Percentiles rank a stretch among this genome's conserved stretches.
Evolutionary conservation across 768 basidiomycete genomes (phyloP).

Genomic region (Tylopilus felleus): DNA sequence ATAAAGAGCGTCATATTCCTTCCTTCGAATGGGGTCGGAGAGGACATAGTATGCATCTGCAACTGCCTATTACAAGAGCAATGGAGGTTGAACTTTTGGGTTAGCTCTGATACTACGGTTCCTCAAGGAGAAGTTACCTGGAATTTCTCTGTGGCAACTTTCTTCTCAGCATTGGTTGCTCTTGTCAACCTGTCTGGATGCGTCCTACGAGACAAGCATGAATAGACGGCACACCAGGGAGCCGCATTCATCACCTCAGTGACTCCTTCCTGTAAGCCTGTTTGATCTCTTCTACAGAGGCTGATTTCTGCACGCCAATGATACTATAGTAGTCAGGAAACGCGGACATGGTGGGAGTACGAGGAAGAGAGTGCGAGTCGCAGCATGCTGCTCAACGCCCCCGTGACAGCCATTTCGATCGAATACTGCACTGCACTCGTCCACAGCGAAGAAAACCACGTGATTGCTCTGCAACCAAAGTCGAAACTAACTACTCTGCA

Average conservation of each 20-base stretch:
- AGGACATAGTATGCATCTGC: constrained; percentile 95
- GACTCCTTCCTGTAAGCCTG: constrained; percentile 82
- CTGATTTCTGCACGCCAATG: constrained; percentile 50
- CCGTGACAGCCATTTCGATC: constrained; percentile 7
- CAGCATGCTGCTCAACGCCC: constrained; percentile 12
- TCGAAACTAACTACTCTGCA: not conserved
- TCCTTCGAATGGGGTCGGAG: constrained; percentile 68
- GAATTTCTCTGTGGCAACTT: constrained; percentile 76
- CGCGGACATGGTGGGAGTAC: constrained; percentile 52
- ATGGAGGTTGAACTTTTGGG: not conserved
- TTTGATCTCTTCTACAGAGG: constrained; percentile 66
- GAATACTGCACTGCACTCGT: not conserved
- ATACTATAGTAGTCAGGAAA: constrained; percentile 82
- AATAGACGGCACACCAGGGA: constrained; percentile 6
- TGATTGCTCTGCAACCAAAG: not conserved
- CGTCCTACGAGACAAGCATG: constrained; percentile 48
- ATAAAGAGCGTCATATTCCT: constrained; percentile 71
- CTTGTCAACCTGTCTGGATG: constrained; percentile 84
- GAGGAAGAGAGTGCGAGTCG: constrained; percentile 4
- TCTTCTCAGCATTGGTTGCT: constrained; percentile 67
- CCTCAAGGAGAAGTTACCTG: constrained; percentile 46
- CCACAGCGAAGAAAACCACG: not conserved
- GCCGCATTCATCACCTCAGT: constrained; percentile 44
- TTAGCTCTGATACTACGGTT: not conserved
- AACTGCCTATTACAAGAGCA: constrained; percentile 46